Evolutionary conservation across 345 rosid genomes (phyloP).

Genomic region (Abelmoschus esculentus): DNA sequence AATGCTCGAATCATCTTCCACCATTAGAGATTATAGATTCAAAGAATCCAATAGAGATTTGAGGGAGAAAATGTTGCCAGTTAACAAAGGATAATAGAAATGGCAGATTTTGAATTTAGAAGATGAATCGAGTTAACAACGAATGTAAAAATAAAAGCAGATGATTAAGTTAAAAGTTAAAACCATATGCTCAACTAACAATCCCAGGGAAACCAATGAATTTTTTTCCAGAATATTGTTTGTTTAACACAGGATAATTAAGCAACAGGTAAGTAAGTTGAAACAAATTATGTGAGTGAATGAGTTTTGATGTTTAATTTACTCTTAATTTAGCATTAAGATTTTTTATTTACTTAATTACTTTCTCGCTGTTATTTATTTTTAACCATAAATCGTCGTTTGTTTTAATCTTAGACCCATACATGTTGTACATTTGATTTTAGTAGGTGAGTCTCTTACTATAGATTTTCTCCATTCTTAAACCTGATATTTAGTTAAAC

Average conservation of each 20-base stretch:
- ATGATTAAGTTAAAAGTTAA: neutral
- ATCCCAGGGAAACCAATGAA: neutral
- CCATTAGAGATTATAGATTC: constrained; percentile 10
- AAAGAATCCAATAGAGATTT: constrained; percentile 24
- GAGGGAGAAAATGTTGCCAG: constrained; percentile 15
- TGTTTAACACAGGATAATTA: neutral
- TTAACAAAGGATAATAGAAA: constrained; percentile 5
- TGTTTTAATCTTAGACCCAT: neutral
- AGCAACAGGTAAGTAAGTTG: neutral
- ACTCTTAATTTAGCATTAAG: neutral
- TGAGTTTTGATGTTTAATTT: neutral
- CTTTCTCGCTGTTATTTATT: neutral
- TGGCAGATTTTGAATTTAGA: neutral
- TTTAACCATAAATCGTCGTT: neutral
- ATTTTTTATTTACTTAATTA: neutral
- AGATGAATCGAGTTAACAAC: neutral
- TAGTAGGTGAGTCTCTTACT: no score
- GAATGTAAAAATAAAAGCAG: neutral
- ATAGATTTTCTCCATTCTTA: no score
- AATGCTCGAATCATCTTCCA: constrained; percentile 26
- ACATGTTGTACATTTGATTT: no score
- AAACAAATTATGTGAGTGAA: neutral
- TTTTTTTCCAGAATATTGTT: neutral
- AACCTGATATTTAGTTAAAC: no score
- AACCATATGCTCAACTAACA: neutral